phyloP scores from a whole-genome alignment of 2,329 filamentous ascomycete species.

The Trichoderma lentiforme region DNA sequence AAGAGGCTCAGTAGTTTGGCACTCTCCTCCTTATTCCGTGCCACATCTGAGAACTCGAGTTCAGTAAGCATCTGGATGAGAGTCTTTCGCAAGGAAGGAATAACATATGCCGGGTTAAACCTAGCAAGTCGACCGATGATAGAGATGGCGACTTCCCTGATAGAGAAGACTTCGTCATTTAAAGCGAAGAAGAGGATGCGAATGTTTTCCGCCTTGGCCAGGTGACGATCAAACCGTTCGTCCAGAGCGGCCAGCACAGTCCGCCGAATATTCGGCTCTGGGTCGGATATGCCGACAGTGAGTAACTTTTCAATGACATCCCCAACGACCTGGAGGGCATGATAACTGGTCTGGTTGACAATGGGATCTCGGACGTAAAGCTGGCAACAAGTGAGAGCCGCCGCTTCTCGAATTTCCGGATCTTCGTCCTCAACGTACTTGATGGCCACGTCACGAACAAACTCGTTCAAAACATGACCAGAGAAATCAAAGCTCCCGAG shows the following conservation, averaged over 20 bases:
- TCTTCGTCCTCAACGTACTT: conserved; percentile 98
- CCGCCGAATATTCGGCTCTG: conserved; percentile 80
- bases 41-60: conserved; percentile 91
- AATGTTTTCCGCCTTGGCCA: conserved; percentile 98
- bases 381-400: conserved; percentile 94
- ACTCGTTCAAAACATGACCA: conserved; percentile 92
- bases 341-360: conserved; percentile 94
- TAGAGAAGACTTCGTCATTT: conserved; percentile 90
- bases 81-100: conserved; percentile 90
- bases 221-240: conserved; percentile 87
- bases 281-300: conserved; percentile 90
- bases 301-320: conserved; percentile 97
- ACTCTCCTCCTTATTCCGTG: conserved; percentile 93
- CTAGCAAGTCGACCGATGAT: conserved; percentile 91
- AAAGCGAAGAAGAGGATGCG: conserved; percentile 91
- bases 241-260: conserved; percentile 89
- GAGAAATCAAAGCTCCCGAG: conserved; percentile 97
- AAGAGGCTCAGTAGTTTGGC: conserved; percentile 89
- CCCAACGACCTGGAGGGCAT: conserved; percentile 93
- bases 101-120: conserved; percentile 94
- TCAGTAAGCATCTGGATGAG: conserved; percentile 95
- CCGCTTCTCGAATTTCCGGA: conserved; percentile 86
- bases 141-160: conserved; percentile 89
- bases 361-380: conserved; percentile 96
- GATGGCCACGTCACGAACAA: conserved; percentile 95